A percentile compares a stretch with the other conserved stretches of the same genome.
Evolutionary conservation across 2,329 filamentous ascomycete genomes (phyloP).

Genomic region (Biscogniauxia marginata): DNA sequence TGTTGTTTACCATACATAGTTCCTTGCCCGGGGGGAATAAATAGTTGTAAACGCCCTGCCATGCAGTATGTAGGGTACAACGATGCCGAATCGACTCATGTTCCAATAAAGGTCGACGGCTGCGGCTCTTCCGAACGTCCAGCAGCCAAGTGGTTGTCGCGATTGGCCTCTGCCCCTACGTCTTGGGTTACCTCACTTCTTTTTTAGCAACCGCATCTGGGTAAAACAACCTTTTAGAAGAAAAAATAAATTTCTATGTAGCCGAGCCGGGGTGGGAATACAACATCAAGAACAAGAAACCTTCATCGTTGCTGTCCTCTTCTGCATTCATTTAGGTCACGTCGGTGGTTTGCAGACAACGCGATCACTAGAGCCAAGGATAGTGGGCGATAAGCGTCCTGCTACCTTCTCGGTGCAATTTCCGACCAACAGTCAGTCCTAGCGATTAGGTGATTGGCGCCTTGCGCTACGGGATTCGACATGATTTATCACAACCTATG

Average conservation of each 20-base stretch:
- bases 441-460: background rate
- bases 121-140: no score
- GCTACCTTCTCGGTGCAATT: background rate
- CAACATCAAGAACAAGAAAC: no score
- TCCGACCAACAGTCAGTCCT: background rate
- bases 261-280: no score
- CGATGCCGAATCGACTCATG: background rate
- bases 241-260: no score
- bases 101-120: no score
- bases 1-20: background rate
- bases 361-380: no score
- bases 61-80: background rate
- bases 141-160: background rate
- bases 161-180: background rate
- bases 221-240: background rate
- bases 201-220: background rate
- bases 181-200: background rate
- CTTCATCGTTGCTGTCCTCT: no score
- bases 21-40: background rate
- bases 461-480: background rate
- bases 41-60: background rate
- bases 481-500: background rate
- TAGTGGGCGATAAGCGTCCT: no score
- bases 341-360: no score
- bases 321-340: no score